These are phyloP conservation scores for Coelastrella sp. DNA, from an alignment of 139 green algal species.

Conservation along the genomic window DNA sequence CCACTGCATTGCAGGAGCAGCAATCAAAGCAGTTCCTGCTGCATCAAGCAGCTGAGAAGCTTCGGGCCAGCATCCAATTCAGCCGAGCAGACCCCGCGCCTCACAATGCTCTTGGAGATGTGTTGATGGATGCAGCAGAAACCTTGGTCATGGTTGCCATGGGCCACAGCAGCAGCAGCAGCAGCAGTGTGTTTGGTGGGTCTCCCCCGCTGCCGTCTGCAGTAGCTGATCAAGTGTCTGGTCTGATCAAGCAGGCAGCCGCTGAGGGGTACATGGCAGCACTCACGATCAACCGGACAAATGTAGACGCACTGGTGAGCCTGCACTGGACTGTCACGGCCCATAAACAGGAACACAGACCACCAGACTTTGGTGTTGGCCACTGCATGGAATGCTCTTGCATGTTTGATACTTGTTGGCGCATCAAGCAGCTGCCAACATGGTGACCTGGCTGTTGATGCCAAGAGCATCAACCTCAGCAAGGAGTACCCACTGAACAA, in stretches of 20 bases:
- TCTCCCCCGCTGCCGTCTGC: not conserved
- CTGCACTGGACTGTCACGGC: not conserved
- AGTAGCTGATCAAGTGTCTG: not conserved
- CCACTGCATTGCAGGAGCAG: constrained; percentile 29
- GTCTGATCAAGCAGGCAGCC: constrained; percentile 55
- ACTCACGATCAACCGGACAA: constrained; percentile 61
- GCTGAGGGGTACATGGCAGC: constrained; percentile 73
- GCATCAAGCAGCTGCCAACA: too few relatives aligned
- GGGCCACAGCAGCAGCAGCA: constrained; percentile 26
- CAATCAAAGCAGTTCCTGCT: constrained; percentile 51
- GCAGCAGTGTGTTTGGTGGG: not conserved
- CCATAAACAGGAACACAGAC: not conserved
- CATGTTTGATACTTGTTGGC: not conserved
- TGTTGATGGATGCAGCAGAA: constrained; percentile 69
- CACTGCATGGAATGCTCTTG: not conserved
- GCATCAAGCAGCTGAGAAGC: constrained; percentile 62
- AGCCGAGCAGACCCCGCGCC: constrained; percentile 65
- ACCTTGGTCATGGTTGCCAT: not conserved
- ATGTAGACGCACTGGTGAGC: constrained; percentile 71
- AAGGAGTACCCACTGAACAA: too few relatives aligned
- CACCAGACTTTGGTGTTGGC: not conserved
- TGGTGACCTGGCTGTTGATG: too few relatives aligned
- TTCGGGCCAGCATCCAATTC: constrained; percentile 63
- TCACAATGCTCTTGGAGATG: constrained; percentile 74
- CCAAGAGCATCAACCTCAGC: too few relatives aligned